These are phyloP conservation scores for Paraleonurus japonicus DNA, from an alignment of 257 asterid genomes.

Conservation along the genomic window DNA sequence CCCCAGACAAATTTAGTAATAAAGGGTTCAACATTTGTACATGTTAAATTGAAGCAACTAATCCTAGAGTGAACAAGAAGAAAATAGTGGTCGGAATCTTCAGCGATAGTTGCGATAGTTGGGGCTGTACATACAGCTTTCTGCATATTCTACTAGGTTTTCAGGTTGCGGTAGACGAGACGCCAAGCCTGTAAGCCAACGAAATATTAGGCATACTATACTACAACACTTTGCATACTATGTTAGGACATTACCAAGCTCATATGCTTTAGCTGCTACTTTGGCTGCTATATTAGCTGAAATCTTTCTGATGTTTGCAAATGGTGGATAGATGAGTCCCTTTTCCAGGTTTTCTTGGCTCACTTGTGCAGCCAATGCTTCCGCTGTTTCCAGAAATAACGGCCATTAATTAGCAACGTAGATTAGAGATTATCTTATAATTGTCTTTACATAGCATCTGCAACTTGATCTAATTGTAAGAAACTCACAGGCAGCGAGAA, in stretches of 20 bases:
- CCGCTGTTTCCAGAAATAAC: slow-evolving; percentile 57
- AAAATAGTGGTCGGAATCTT: slow-evolving; percentile 20
- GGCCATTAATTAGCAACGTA: not conserved
- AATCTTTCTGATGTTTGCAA: slow-evolving; percentile 75
- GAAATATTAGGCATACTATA: not conserved
- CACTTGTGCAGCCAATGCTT: slow-evolving; percentile 81
- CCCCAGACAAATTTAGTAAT: slow-evolving; percentile 1
- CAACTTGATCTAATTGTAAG: not conserved
- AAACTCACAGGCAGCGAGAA: slow-evolving; percentile 88
- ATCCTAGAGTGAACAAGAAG: slow-evolving; percentile 19
- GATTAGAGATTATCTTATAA: not conserved
- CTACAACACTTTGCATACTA: not conserved
- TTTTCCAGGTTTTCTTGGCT: slow-evolving; percentile 69
- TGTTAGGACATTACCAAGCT: slow-evolving; percentile 52
- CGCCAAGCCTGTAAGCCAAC: slow-evolving; percentile 59
- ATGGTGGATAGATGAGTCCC: slow-evolving; percentile 85
- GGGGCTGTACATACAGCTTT: slow-evolving; percentile 95
- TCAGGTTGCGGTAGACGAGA: slow-evolving; percentile 79
- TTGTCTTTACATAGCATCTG: not conserved
- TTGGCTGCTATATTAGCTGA: slow-evolving; percentile 87
- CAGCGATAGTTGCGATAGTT: slow-evolving; percentile 72
- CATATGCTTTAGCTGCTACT: slow-evolving; percentile 90
- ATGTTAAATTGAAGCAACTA: slow-evolving; percentile 21
- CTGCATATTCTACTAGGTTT: slow-evolving; percentile 66
- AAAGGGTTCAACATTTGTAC: slow-evolving; percentile 23